Percentiles rank a stretch among this genome's conserved stretches.
Evolutionary conservation across 306 rosid species (phyloP).

Genomic region (Quercus suber): DNA sequence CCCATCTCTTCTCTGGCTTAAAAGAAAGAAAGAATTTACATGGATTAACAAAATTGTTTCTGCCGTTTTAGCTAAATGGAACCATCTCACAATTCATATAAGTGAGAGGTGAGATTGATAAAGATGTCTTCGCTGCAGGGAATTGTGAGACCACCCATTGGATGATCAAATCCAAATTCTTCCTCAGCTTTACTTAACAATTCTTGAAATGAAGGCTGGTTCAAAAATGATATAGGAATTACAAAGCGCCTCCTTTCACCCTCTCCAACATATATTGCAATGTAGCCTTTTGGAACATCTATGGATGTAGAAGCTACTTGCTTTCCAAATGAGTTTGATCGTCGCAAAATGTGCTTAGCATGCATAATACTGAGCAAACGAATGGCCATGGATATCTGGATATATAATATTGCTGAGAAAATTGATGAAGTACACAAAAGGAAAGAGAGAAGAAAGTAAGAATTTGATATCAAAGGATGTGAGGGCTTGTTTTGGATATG

Average conservation of each 20-base stretch:
- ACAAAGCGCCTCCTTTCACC: conserved; percentile 32
- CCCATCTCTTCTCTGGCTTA: background rate
- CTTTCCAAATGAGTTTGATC: background rate
- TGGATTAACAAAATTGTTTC: background rate
- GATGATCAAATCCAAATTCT: conserved; percentile 49
- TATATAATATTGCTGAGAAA: background rate
- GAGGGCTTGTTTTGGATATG: conserved; percentile 17
- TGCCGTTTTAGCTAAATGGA: background rate
- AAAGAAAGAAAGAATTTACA: background rate
- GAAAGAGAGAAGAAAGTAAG: background rate
- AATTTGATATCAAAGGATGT: background rate
- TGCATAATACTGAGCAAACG: conserved; percentile 24
- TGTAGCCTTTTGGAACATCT: conserved; percentile 43
- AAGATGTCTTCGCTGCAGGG: conserved; percentile 47
- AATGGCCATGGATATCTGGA: conserved; percentile 22
- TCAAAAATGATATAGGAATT: conserved; percentile 39
- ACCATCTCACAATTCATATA: background rate
- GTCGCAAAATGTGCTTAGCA: conserved; percentile 2
- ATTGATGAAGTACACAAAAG: background rate
- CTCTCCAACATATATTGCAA: conserved; percentile 54
- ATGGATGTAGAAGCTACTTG: background rate
- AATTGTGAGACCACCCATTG: conserved; percentile 51
- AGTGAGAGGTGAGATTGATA: conserved; percentile 26
- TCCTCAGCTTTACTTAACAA: conserved; percentile 37
- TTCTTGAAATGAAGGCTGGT: conserved; percentile 37